Percentiles rank a stretch among this genome's conserved stretches.
Evolutionary conservation across 306 rosid genomes (phyloP).

Genomic region (Fagus crenata): DNA sequence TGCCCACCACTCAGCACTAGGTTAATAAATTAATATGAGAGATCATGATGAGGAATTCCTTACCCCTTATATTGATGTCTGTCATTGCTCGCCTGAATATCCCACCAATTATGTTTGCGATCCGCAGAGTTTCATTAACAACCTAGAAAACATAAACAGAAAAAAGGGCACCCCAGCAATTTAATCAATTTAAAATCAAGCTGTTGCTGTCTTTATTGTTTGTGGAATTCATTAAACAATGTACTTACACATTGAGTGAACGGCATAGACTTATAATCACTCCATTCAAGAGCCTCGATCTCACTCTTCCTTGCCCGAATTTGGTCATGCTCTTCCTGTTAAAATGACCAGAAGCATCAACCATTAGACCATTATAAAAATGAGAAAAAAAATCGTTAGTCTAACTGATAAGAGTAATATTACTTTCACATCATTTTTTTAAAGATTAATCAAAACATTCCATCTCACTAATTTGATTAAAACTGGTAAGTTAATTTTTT

Average conservation of each 20-base stretch:
- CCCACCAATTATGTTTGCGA: slow-evolving; percentile 83
- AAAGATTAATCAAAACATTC: too few species aligned
- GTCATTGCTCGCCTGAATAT: slow-evolving; percentile 78
- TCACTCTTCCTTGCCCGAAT: slow-evolving; percentile 63
- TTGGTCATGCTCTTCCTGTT: slow-evolving; percentile 84
- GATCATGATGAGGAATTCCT: background rate
- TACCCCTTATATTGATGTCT: slow-evolving; percentile 79
- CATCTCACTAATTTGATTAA: too few species aligned
- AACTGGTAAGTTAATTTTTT: too few species aligned
- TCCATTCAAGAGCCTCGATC: slow-evolving; percentile 50
- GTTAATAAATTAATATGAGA: too few species aligned
- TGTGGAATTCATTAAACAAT: background rate
- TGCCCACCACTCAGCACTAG: too few species aligned
- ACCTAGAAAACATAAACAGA: slow-evolving; percentile 43
- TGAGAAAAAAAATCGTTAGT: too few species aligned
- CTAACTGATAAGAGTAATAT: too few species aligned
- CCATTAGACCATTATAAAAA: background rate
- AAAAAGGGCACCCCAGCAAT: background rate
- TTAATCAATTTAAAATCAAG: background rate
- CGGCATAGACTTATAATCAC: slow-evolving; percentile 81
- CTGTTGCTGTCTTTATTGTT: background rate
- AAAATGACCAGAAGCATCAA: slow-evolving; percentile 6
- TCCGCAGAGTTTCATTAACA: slow-evolving; percentile 85
- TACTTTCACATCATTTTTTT: too few species aligned
- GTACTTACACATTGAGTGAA: slow-evolving; percentile 89